Percentiles rank a stretch among this genome's conserved stretches.
phyloP scores from a whole-genome alignment of 306 rosid genomes.

The Abrus pulchellus region DNA sequence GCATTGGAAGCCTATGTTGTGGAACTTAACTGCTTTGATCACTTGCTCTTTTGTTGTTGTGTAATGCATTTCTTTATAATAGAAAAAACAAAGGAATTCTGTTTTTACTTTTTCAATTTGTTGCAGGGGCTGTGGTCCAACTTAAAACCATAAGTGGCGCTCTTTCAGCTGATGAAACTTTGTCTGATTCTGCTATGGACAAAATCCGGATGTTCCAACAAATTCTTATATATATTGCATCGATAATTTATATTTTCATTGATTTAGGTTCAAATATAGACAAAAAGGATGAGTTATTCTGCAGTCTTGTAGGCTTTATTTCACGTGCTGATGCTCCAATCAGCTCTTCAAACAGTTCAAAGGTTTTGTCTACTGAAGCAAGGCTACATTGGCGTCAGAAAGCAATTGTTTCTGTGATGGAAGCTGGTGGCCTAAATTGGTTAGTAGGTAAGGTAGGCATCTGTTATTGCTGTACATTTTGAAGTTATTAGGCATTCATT shows the following conservation, averaged over 20 bases:
- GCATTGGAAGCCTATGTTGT: slow-evolving; percentile 19
- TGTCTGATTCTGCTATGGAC: slow-evolving; percentile 66
- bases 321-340: slow-evolving; percentile 54
- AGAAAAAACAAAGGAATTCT: slow-evolving; percentile 25
- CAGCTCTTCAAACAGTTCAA: slow-evolving; percentile 67
- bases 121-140: slow-evolving; percentile 91
- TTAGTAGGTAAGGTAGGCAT: slow-evolving; percentile 99
- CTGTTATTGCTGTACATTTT: slow-evolving; percentile 46
- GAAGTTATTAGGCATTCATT: slow-evolving; percentile 69
- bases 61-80: slow-evolving; percentile 16
- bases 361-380: slow-evolving; percentile 69
- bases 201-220: slow-evolving; percentile 76
- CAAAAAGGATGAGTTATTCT: slow-evolving; percentile 64
- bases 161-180: slow-evolving; percentile 73
- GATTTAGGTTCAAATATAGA: slow-evolving; percentile 72
- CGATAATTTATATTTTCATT: slow-evolving; percentile 77
- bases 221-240: slow-evolving; percentile 76
- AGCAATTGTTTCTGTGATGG: slow-evolving; percentile 95
- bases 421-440: slow-evolving; percentile 99
- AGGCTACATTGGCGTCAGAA: slow-evolving; percentile 85
- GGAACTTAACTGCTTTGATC: slow-evolving; percentile 31
- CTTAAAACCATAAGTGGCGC: slow-evolving; percentile 87
- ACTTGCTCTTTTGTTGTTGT: slow-evolving; percentile 13
- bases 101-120: slow-evolving; percentile 51
- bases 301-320: slow-evolving; percentile 56